phyloP scores from a whole-genome alignment of 768 basidiomycete species.

The Zangia roseola region DNA sequence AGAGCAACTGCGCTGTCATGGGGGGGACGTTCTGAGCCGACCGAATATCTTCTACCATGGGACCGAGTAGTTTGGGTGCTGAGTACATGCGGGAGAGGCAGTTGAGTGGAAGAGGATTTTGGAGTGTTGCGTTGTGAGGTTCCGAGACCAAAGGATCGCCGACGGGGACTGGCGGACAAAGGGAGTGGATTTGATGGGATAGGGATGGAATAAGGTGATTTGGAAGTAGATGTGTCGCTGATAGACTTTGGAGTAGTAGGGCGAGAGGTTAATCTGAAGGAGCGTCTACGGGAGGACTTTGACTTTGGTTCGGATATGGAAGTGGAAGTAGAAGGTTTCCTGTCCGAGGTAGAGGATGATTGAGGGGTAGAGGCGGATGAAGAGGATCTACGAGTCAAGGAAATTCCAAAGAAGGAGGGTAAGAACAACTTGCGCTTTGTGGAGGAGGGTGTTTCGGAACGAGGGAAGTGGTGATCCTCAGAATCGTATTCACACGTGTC shows the following conservation, averaged over 20 bases:
- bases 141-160: constrained; percentile 31
- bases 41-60: constrained; percentile 28
- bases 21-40: constrained; percentile 30
- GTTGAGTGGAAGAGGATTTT: constrained; percentile 27
- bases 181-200: constrained; percentile 30
- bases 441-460: constrained; percentile 31
- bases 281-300: constrained; percentile 28
- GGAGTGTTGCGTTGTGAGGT: constrained; percentile 29
- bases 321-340: constrained; percentile 27
- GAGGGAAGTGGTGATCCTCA: constrained; percentile 22
- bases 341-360: constrained; percentile 16
- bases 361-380: constrained; percentile 18
- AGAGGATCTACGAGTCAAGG: constrained; percentile 28
- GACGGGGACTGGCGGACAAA: constrained; percentile 34
- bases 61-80: constrained; percentile 12
- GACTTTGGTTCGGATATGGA: constrained; percentile 14
- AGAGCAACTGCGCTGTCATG: constrained; percentile 35
- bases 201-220: constrained; percentile 24
- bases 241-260: constrained; percentile 30
- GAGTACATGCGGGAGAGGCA: constrained; percentile 26
- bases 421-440: constrained; percentile 21
- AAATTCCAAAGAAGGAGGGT: constrained; percentile 28
- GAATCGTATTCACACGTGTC: constrained; percentile 13
- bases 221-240: constrained; percentile 19
- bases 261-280: constrained; percentile 32